phyloP scores from a whole-genome alignment of 345 rosid genomes.

The Chamaenerion angustifolium region DNA sequence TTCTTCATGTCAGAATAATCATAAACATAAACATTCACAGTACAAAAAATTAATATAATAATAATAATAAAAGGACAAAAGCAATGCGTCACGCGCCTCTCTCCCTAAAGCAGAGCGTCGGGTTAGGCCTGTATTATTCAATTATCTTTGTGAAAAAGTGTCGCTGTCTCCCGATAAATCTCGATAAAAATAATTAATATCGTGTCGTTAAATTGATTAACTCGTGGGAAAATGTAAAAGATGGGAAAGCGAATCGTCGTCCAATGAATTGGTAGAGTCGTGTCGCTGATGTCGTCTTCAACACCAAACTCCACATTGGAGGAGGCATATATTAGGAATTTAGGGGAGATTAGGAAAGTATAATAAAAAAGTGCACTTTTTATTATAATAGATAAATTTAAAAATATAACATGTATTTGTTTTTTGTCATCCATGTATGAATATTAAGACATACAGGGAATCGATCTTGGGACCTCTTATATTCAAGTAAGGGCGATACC shows the following conservation, averaged over 20 bases:
- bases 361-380: background rate
- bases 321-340: background rate
- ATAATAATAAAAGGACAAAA: background rate
- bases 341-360: background rate
- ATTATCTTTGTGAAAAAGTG: no score
- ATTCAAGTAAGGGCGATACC: no score
- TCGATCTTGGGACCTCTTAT: no score
- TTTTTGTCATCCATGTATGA: no score
- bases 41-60: background rate
- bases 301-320: slow-evolving; percentile 2
- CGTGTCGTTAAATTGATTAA: background rate
- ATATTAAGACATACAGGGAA: no score
- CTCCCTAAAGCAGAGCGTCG: slow-evolving; percentile 1
- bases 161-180: background rate
- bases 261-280: background rate
- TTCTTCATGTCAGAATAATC: background rate
- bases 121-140: background rate
- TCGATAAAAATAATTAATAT: background rate
- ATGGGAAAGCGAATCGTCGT: background rate
- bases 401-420: no score
- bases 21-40: background rate
- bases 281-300: slow-evolving; percentile 1
- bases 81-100: background rate
- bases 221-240: no score
- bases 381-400: no score